phyloP scores from a whole-genome alignment of 78 protist species.

The Tieghemostelium lacteum region DNA sequence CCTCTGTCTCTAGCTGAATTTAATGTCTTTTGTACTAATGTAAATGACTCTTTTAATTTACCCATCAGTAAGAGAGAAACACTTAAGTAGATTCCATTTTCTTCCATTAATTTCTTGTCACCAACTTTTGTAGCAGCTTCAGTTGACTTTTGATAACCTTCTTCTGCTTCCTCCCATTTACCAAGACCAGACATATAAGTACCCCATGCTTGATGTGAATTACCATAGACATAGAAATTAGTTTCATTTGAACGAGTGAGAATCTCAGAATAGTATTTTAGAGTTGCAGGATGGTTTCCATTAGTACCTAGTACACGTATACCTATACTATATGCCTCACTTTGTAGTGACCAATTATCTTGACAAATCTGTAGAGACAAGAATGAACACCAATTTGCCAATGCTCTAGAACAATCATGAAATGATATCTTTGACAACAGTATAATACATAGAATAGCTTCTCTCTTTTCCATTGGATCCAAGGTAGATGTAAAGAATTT shows the following conservation, averaged over 20 bases:
- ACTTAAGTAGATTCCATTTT: slow-evolving; percentile 10
- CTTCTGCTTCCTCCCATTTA: slow-evolving; percentile 64
- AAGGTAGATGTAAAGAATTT: slow-evolving; percentile 20
- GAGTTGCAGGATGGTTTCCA: slow-evolving; percentile 45
- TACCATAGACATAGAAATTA: slow-evolving; percentile 67
- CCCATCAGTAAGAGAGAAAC: slow-evolving; percentile 14
- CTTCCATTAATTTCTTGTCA: slow-evolving; percentile 73
- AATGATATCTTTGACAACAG: slow-evolving; percentile 42
- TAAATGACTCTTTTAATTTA: background rate
- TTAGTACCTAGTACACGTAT: slow-evolving; percentile 54
- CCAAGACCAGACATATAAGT: slow-evolving; percentile 40
- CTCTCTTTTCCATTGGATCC: slow-evolving; percentile 51
- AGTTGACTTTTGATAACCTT: slow-evolving; percentile 23
- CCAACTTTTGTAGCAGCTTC: slow-evolving; percentile 41
- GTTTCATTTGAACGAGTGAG: slow-evolving; percentile 38
- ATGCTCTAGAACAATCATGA: slow-evolving; percentile 43
- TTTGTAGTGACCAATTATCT: slow-evolving; percentile 62
- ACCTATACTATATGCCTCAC: slow-evolving; percentile 62
- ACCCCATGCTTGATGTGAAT: slow-evolving; percentile 77
- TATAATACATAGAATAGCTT: slow-evolving; percentile 45
- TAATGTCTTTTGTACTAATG: background rate
- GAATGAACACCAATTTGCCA: slow-evolving; percentile 43
- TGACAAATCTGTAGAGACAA: slow-evolving; percentile 21
- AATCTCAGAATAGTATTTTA: slow-evolving; percentile 65
- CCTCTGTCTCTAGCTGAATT: slow-evolving; percentile 47